A percentile compares a stretch with the other conserved stretches of the same genome.
Evolutionary conservation across 192 early-diverging fungal genomes (phyloP).

Genomic region (Mortierella antarctica): DNA sequence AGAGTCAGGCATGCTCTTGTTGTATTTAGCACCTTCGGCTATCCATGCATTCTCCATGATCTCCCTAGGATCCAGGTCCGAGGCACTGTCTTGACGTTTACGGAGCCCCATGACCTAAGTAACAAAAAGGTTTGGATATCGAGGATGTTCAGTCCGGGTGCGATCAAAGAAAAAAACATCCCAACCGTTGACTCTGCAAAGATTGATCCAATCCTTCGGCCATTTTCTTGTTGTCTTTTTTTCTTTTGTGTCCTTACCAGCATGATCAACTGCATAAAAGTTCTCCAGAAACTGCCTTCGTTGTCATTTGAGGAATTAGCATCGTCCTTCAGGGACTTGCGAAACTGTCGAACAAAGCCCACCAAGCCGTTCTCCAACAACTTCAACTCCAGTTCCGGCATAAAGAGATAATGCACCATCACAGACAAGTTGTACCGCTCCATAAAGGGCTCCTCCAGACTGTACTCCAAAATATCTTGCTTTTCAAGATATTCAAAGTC

Average conservation of each 20-base stretch:
- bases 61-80: background rate
- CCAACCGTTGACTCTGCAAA: background rate
- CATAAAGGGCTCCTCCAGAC: constrained; percentile 10
- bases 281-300: constrained; percentile 6
- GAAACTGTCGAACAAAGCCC: constrained; percentile 19
- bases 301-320: background rate
- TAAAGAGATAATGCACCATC: constrained; percentile 5
- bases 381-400: constrained; percentile 12
- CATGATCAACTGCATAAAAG: constrained; percentile 4
- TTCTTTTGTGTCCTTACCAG: constrained; percentile 6
- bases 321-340: background rate
- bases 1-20: background rate
- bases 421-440: constrained; percentile 20
- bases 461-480: constrained; percentile 23
- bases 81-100: background rate
- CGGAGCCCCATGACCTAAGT: constrained; percentile 24
- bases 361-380: constrained; percentile 1
- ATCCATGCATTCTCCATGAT: constrained; percentile 8
- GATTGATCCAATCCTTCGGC: background rate
- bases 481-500: constrained; percentile 13
- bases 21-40: background rate
- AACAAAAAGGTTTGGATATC: background rate
- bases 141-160: background rate
- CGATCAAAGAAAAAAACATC: background rate
- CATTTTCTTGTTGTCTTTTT: background rate